phyloP scores from a whole-genome alignment of 202 grass and related monocot species.

The Elaeis oleifera region DNA sequence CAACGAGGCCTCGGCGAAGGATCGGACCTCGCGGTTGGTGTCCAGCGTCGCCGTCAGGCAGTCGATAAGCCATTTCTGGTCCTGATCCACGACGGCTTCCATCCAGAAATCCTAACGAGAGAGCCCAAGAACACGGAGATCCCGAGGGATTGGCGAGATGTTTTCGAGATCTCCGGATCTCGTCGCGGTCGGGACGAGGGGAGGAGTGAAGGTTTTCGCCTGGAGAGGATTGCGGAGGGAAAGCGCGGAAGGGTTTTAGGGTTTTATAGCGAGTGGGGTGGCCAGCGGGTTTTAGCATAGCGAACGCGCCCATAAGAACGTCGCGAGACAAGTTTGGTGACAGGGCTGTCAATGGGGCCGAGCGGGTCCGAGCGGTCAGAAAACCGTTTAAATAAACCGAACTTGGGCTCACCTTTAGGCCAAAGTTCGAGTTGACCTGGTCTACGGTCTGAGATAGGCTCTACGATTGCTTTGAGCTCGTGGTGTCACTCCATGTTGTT shows the following conservation, averaged over 20 bases:
- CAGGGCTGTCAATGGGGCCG: too few species aligned
- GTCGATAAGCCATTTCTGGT: slow-evolving; percentile 87
- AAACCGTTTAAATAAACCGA: too few species aligned
- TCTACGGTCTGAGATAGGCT: too few species aligned
- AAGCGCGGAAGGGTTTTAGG: not conserved
- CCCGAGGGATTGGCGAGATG: not conserved
- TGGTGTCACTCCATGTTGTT: too few species aligned
- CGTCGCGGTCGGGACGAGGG: not conserved
- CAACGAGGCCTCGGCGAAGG: slow-evolving; percentile 85
- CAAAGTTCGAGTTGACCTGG: too few species aligned
- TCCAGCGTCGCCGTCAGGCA: slow-evolving; percentile 79
- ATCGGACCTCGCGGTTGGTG: slow-evolving; percentile 64
- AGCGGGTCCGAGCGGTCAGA: too few species aligned
- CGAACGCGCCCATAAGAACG: too few species aligned
- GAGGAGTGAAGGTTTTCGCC: not conserved
- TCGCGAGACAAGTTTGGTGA: too few species aligned
- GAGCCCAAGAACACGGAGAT: not conserved
- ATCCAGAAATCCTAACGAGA: slow-evolving; percentile 11
- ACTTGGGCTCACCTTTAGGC: too few species aligned
- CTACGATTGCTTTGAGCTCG: too few species aligned
- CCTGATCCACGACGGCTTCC: slow-evolving; percentile 37
- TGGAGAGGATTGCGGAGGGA: not conserved
- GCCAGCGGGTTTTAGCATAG: too few species aligned
- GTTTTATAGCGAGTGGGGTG: not conserved
- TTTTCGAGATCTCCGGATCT: not conserved